Evolutionary conservation across 306 rosid genomes (phyloP).

Genomic region (Citrullus amarus): DNA sequence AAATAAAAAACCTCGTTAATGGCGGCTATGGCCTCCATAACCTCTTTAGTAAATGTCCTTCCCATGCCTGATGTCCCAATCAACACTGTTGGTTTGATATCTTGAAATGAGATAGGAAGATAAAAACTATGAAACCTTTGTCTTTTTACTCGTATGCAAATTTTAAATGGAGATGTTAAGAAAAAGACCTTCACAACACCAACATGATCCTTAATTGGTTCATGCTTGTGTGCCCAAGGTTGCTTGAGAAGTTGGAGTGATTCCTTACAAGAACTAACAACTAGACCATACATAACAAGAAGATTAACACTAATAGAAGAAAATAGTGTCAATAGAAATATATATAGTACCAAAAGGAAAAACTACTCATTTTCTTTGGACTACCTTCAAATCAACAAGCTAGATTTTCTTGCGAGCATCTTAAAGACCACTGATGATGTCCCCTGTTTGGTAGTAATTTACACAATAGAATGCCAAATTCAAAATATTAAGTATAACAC

Average conservation of each 20-base stretch:
- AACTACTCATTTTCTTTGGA: not conserved
- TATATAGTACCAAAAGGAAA: not conserved
- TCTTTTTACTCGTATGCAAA: not conserved
- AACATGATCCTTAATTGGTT: constrained; percentile 42
- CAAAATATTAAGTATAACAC: not conserved
- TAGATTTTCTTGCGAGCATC: constrained; percentile 72
- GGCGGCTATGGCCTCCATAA: constrained; percentile 66
- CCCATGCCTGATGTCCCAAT: constrained; percentile 94
- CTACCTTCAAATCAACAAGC: constrained; percentile 91
- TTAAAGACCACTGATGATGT: constrained; percentile 89
- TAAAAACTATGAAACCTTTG: constrained; percentile 10
- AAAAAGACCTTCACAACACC: constrained; percentile 52
- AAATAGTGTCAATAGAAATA: not conserved
- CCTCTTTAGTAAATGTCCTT: constrained; percentile 57
- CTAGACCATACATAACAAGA: constrained; percentile 55
- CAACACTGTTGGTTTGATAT: constrained; percentile 78
- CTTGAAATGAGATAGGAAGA: constrained; percentile 28
- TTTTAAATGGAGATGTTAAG: not conserved
- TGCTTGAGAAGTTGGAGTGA: constrained; percentile 90
- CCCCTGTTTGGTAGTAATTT: constrained; percentile 35
- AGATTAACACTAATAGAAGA: constrained; percentile 13
- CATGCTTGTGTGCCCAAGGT: constrained; percentile 94
- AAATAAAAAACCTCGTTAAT: constrained; percentile 14
- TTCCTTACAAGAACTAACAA: constrained; percentile 69
- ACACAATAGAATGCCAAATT: not conserved